A percentile compares a stretch with the other conserved stretches of the same genome.
Conservation (phyloP, 2,329 filamentous ascomycete species). For the Daldinia sp. region DNA sequence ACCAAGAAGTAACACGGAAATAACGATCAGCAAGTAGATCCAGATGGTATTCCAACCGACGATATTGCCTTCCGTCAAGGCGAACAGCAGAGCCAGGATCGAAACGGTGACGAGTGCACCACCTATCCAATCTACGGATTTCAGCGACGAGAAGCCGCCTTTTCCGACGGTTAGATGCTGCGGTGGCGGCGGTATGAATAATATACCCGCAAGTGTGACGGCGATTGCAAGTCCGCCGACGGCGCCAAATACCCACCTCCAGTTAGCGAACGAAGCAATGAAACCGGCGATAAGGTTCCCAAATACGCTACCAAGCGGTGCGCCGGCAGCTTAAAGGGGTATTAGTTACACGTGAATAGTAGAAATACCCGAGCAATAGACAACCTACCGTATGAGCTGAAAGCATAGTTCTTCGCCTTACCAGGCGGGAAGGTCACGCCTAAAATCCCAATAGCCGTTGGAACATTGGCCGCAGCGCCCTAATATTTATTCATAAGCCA, state of each 20-base stretch:
- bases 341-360: slow-evolving; percentile 13
- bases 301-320: slow-evolving; percentile 72
- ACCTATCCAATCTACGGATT: slow-evolving; percentile 74
- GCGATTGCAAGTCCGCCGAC: slow-evolving; percentile 70
- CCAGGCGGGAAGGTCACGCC: slow-evolving; percentile 75
- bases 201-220: slow-evolving; percentile 67
- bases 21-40: slow-evolving; percentile 69
- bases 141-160: slow-evolving; percentile 53
- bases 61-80: slow-evolving; percentile 76
- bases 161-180: slow-evolving; percentile 45
- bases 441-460: slow-evolving; percentile 77
- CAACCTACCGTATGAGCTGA: slow-evolving; percentile 68
- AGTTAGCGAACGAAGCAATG: slow-evolving; percentile 71
- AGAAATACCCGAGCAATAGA: neutral
- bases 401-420: slow-evolving; percentile 77
- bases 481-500: slow-evolving; percentile 42
- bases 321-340: slow-evolving; percentile 64
- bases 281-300: slow-evolving; percentile 75
- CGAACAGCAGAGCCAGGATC: slow-evolving; percentile 72
- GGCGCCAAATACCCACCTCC: slow-evolving; percentile 77
- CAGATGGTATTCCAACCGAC: slow-evolving; percentile 75
- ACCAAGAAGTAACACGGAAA: slow-evolving; percentile 67
- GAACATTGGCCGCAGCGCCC: slow-evolving; percentile 76
- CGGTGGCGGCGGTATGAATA: slow-evolving; percentile 69
- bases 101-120: slow-evolving; percentile 72